Conservation (phyloP, 2,329 filamentous ascomycete genomes). For the Monascus ruber region DNA sequence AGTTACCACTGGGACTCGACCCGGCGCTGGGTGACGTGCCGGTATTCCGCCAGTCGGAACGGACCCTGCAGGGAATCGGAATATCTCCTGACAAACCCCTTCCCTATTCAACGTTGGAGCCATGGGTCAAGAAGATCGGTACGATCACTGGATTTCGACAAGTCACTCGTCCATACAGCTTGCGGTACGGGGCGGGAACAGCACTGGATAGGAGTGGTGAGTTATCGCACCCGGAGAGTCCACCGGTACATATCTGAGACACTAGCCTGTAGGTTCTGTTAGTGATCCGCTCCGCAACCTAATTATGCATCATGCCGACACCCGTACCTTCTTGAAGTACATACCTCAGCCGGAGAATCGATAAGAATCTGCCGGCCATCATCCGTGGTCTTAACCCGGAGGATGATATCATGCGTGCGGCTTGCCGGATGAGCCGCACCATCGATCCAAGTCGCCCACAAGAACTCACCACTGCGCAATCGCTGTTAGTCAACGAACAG, state of each 20-base stretch:
- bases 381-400: constrained; percentile 5
- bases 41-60: constrained; percentile 19
- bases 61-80: constrained; percentile 10
- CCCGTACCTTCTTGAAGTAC: constrained; percentile 16
- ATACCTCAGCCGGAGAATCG: constrained; percentile 15
- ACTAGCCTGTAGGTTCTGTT: constrained; percentile 7
- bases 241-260: constrained; percentile 1
- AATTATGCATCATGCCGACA: constrained; percentile 14
- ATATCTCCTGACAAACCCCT: constrained; percentile 16
- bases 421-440: constrained; percentile 11
- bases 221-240: constrained; percentile 4
- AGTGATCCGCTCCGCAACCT: constrained; percentile 11
- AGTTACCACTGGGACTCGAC: not conserved
- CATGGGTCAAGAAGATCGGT: constrained; percentile 14
- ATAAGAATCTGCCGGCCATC: constrained; percentile 16
- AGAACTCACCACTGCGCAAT: constrained; percentile 12
- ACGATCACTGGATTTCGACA: constrained; percentile 22
- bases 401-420: constrained; percentile 11
- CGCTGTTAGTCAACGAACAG: constrained; percentile 9
- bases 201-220: constrained; percentile 25
- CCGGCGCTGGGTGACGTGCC: constrained; percentile 11
- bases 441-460: constrained; percentile 11
- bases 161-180: constrained; percentile 19
- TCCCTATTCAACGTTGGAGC: constrained; percentile 11
- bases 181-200: constrained; percentile 22